Evolutionary conservation across 805 yeast genomes (phyloP).

Genomic region (Metschnikowia picachoensis): DNA sequence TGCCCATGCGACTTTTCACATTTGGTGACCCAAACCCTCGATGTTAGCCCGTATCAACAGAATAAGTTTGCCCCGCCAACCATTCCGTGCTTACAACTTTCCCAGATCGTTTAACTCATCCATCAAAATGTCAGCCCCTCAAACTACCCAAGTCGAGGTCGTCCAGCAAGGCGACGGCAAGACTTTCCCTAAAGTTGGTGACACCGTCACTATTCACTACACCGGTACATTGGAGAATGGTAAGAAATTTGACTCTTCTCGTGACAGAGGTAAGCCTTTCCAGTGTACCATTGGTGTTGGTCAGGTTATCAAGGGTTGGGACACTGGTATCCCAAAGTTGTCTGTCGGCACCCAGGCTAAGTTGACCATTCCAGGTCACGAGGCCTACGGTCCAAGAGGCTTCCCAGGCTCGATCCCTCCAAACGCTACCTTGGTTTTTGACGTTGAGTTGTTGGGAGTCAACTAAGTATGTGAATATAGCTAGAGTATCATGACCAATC

Average conservation of each 20-base stretch:
- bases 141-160: conserved; percentile 39
- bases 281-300: conserved; percentile 93
- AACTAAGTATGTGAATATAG: conserved; percentile 30
- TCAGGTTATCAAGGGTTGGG: conserved; percentile 97
- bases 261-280: conserved; percentile 94
- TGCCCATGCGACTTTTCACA: conserved; percentile 4
- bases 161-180: conserved; percentile 72
- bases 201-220: conserved; percentile 89
- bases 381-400: conserved; percentile 93
- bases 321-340: conserved; percentile 86
- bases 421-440: conserved; percentile 86
- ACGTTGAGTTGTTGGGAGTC: conserved; percentile 66
- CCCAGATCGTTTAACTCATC: conserved; percentile 7
- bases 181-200: conserved; percentile 84
- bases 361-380: conserved; percentile 86
- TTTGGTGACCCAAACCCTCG: background rate
- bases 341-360: conserved; percentile 91
- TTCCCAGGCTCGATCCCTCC: conserved; percentile 97
- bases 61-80: conserved; percentile 9
- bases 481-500: background rate
- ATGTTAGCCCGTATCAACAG: conserved; percentile 14
- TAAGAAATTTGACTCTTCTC: conserved; percentile 91
- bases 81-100: conserved; percentile 5
- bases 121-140: conserved; percentile 35
- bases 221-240: conserved; percentile 94